A percentile compares a stretch with the other conserved stretches of the same genome.
Evolutionary conservation across 1,284 basidiomycete genomes (phyloP).

Genomic region (Boletus calvinii): DNA sequence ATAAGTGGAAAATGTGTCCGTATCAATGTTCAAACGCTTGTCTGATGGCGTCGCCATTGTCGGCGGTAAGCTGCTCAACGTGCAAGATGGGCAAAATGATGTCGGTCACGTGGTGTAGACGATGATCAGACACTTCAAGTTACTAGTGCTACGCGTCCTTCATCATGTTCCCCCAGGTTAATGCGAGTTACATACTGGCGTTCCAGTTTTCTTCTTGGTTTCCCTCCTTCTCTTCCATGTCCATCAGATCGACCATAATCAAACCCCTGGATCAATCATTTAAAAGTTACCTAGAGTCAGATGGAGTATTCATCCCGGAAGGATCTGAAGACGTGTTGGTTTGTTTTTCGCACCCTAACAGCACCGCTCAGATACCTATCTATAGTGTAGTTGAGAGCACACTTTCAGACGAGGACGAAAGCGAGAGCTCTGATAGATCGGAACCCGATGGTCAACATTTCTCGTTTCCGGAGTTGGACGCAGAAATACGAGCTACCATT

Average conservation of each 20-base stretch:
- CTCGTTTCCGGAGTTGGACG: constrained; percentile 78
- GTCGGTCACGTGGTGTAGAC: constrained; percentile 9
- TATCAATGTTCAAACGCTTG: constrained; percentile 10
- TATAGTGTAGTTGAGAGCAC: constrained; percentile 50
- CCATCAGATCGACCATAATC: constrained; percentile 80
- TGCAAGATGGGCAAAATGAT: background rate
- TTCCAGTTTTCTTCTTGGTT: constrained; percentile 93
- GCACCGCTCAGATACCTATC: constrained; percentile 9
- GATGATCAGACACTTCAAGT: no score
- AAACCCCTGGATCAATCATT: constrained; percentile 69
- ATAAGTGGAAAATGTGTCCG: constrained; percentile 39
- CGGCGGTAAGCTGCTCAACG: background rate
- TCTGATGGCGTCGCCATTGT: constrained; percentile 19
- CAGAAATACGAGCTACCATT: constrained; percentile 68
- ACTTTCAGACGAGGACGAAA: constrained; percentile 51
- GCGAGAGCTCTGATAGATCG: constrained; percentile 39
- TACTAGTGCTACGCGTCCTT: no score
- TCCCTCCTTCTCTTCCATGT: constrained; percentile 64
- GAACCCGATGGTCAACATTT: constrained; percentile 45
- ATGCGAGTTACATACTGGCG: constrained; percentile 51
- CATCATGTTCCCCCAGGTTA: constrained; percentile 20
- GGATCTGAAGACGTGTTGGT: constrained; percentile 76
- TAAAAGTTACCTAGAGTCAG: constrained; percentile 70
- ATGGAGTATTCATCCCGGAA: constrained; percentile 80
- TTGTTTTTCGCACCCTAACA: constrained; percentile 18